A percentile compares a stretch with the other conserved stretches of the same genome.
These are phyloP conservation scores for Ulmus americana DNA, from an alignment of 331 rosid genomes.

Conservation along the genomic window DNA sequence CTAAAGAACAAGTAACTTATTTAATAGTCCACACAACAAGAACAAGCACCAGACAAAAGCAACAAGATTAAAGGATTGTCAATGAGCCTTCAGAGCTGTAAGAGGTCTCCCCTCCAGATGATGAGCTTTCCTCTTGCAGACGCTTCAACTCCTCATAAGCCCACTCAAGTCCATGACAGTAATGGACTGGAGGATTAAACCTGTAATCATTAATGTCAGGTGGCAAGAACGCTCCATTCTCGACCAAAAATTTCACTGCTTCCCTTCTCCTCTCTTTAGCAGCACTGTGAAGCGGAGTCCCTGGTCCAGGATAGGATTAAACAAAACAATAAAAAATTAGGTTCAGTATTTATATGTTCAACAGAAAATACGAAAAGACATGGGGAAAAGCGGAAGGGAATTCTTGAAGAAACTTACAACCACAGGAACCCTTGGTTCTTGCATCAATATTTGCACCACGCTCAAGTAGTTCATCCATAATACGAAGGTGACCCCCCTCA, in stretches of 20 bases:
- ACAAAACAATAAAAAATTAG: background rate
- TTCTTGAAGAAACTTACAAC: conserved; percentile 51
- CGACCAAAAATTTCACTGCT: conserved; percentile 70
- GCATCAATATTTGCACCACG: conserved; percentile 98
- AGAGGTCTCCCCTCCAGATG: conserved; percentile 52
- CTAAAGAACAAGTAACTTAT: background rate
- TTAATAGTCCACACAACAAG: background rate
- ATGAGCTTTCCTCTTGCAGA: conserved; percentile 40
- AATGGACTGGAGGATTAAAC: conserved; percentile 94
- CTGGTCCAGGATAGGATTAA: conserved; percentile 30
- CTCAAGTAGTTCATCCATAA: conserved; percentile 94
- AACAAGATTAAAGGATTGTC: background rate
- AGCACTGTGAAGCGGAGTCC: conserved; percentile 98
- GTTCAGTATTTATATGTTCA: background rate
- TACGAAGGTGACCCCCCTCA: conserved; percentile 83
- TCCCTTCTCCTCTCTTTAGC: conserved; percentile 90
- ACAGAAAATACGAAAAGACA: background rate
- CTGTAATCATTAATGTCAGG: conserved; percentile 78
- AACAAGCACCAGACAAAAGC: background rate
- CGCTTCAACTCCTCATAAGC: conserved; percentile 94
- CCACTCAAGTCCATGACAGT: conserved; percentile 96
- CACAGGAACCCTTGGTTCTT: conserved; percentile 88
- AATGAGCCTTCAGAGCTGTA: conserved; percentile 64
- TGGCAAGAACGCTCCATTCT: conserved; percentile 92
- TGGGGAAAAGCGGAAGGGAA: background rate